Evolutionary conservation across 2,329 filamentous ascomycete genomes (phyloP).

Genomic region (Pseudogymnoascus sp.): DNA sequence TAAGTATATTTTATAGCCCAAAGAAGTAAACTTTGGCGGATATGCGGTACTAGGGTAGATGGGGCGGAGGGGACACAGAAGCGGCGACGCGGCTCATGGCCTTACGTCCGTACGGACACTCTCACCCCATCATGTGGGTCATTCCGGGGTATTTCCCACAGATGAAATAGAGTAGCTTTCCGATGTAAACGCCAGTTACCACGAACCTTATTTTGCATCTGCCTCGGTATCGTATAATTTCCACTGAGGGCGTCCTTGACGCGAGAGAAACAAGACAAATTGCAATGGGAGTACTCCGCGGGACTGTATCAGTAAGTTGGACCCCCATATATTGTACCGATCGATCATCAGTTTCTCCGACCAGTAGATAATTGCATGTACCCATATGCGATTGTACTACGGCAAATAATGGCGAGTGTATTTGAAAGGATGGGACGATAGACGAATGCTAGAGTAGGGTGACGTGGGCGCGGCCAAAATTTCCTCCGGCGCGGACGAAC

Average conservation of each 20-base stretch:
- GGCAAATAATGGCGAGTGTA: neutral
- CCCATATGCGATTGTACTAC: neutral
- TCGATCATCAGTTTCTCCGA: neutral
- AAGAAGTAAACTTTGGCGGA: conserved; percentile 19
- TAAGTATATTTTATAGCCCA: conserved; percentile 19
- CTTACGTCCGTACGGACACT: neutral
- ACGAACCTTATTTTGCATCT: neutral
- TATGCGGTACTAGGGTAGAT: conserved; percentile 12
- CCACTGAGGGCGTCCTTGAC: neutral
- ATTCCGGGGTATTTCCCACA: neutral
- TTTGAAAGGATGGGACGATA: neutral
- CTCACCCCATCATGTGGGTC: neutral
- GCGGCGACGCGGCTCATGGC: neutral
- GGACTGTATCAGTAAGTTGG: neutral
- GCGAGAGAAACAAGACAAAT: neutral
- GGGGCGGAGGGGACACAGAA: neutral
- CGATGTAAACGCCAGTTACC: neutral
- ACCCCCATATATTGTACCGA: neutral
- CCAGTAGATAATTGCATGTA: neutral
- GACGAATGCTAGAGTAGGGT: neutral
- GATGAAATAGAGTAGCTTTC: neutral
- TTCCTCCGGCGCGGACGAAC: neutral
- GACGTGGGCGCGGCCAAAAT: neutral
- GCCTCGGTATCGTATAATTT: neutral
- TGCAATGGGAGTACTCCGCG: neutral